A percentile compares a stretch with the other conserved stretches of the same genome.
phyloP scores from a whole-genome alignment of 495 filamentous ascomycete species.

The Aspergillus haitiensis region DNA sequence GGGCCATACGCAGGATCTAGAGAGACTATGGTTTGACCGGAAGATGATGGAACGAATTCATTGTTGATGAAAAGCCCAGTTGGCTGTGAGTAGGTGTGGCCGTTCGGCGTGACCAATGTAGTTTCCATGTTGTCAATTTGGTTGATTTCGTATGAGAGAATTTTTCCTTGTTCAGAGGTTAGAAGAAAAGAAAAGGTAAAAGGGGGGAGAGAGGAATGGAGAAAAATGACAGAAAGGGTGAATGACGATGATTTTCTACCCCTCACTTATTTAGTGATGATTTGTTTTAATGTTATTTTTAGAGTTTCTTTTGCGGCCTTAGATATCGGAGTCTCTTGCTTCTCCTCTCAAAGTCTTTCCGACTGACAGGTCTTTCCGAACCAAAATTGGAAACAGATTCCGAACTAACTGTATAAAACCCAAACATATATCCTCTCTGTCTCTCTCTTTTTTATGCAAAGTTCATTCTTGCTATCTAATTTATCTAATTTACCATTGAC shows the following conservation, averaged over 20 bases:
- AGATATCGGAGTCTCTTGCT: not conserved
- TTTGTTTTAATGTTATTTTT: no score
- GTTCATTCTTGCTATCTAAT: not conserved
- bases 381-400: not conserved
- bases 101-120: constrained; percentile 85
- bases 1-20: constrained; percentile 64
- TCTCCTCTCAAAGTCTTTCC: not conserved
- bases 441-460: not conserved
- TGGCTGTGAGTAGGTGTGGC: constrained; percentile 73
- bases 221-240: not conserved
- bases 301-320: no score
- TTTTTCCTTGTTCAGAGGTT: no score
- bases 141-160: not conserved
- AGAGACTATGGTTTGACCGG: constrained; percentile 68
- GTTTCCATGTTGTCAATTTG: not conserved
- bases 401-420: not conserved
- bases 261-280: not conserved
- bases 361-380: constrained; percentile 10
- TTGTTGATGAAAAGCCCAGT: constrained; percentile 95
- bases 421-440: not conserved
- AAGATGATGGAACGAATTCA: constrained; percentile 75
- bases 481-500: no score
- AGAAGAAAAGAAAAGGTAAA: no score
- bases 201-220: not conserved
- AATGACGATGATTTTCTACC: not conserved